A percentile compares a stretch with the other conserved stretches of the same genome.
phyloP scores from a whole-genome alignment of 352 stramenopile species.

The Paralagenidium karlingii region DNA sequence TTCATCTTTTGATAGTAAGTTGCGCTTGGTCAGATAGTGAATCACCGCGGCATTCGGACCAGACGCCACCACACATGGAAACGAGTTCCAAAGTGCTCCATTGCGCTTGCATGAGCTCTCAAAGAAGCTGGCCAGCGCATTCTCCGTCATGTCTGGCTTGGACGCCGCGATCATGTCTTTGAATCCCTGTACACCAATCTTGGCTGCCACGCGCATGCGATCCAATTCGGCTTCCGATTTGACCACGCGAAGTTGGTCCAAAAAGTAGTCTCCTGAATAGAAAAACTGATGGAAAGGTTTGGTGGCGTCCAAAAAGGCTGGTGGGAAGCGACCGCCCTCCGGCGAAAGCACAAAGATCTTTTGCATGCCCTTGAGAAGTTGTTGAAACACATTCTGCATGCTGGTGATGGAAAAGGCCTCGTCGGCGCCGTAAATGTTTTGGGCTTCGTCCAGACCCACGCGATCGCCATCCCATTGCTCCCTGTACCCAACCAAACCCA shows the following conservation, averaged over 20 bases:
- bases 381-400: conserved; percentile 29
- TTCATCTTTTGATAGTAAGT: conserved; percentile 37
- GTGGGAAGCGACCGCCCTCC: conserved; percentile 22
- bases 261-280: conserved; percentile 45
- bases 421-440: conserved; percentile 44
- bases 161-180: conserved; percentile 66
- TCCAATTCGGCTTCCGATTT: conserved; percentile 66
- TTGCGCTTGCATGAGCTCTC: conserved; percentile 61
- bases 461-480: conserved; percentile 76
- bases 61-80: conserved; percentile 69
- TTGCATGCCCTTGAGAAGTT: conserved; percentile 38
- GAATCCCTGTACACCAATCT: conserved; percentile 57
- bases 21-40: conserved; percentile 69
- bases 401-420: conserved; percentile 53
- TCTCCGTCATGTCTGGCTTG: conserved; percentile 44
- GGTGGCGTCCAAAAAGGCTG: conserved; percentile 42
- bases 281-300: conserved; percentile 54
- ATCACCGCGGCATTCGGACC: conserved; percentile 72
- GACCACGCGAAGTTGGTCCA: conserved; percentile 58
- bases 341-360: conserved; percentile 60
- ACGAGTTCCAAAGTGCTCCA: conserved; percentile 65
- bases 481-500: conserved; percentile 4
- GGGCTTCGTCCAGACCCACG: conserved; percentile 43
- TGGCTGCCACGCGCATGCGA: conserved; percentile 56
- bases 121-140: conserved; percentile 58